phyloP scores from a whole-genome alignment of 2,329 filamentous ascomycete genomes.

The Harringtonia aguacate region DNA sequence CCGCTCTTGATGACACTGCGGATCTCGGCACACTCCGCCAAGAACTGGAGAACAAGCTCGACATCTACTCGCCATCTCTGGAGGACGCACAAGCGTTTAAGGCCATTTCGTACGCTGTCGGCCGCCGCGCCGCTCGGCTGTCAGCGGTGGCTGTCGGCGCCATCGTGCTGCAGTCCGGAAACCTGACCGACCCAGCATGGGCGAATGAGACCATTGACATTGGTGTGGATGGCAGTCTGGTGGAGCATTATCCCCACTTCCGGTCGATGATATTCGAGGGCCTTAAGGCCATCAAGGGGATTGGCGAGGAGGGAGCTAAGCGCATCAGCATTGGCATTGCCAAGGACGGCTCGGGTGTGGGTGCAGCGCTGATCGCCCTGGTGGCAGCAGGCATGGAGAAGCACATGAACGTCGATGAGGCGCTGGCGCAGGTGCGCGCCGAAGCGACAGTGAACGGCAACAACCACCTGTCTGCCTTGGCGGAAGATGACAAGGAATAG shows the following conservation, averaged over 20 bases:
- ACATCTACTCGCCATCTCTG: constrained; percentile 62
- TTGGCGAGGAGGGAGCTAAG: constrained; percentile 70
- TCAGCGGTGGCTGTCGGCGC: constrained; percentile 81
- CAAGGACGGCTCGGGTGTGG: constrained; percentile 93
- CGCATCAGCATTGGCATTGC: constrained; percentile 90
- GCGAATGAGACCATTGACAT: constrained; percentile 71
- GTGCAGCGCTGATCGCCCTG: constrained; percentile 86
- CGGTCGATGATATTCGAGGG: constrained; percentile 80
- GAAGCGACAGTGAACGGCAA: constrained; percentile 19
- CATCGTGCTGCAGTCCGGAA: constrained; percentile 70
- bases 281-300: constrained; percentile 62
- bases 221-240: constrained; percentile 86
- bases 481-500: constrained; percentile 12
- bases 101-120: constrained; percentile 70
- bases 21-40: constrained; percentile 65
- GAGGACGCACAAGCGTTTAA: constrained; percentile 88
- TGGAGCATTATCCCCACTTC: constrained; percentile 94
- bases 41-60: constrained; percentile 65
- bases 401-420: constrained; percentile 22
- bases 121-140: constrained; percentile 76
- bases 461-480: constrained; percentile 16
- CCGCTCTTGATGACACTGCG: constrained; percentile 67
- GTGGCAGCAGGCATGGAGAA: constrained; percentile 64
- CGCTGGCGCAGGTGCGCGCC: constrained; percentile 28
- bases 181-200: constrained; percentile 44